phyloP scores from a whole-genome alignment of 495 filamentous ascomycete genomes.

The Penicillium mononematosum region DNA sequence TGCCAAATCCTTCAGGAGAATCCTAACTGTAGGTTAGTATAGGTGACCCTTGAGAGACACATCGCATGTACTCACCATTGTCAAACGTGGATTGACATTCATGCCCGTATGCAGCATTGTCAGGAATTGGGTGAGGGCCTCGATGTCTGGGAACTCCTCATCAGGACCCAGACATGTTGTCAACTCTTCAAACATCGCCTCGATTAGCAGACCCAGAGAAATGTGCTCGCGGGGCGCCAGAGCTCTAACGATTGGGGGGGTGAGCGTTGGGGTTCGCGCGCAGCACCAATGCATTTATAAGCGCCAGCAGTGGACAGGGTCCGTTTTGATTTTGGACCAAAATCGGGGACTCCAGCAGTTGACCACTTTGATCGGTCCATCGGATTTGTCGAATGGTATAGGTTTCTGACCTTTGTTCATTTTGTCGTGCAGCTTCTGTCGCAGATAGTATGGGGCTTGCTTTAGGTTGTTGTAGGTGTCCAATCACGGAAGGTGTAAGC shows the following conservation, averaged over 20 bases:
- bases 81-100: constrained; percentile 94
- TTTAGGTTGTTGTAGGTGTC: constrained; percentile 5
- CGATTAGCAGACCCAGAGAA: constrained; percentile 77
- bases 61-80: constrained; percentile 41
- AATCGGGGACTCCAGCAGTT: constrained; percentile 65
- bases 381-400: constrained; percentile 70
- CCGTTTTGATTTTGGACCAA: constrained; percentile 91
- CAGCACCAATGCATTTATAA: constrained; percentile 88
- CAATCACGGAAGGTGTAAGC: neutral
- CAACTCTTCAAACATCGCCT: constrained; percentile 87
- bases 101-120: constrained; percentile 91
- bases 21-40: constrained; percentile 35
- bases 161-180: constrained; percentile 60
- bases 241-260: constrained; percentile 70
- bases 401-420: constrained; percentile 56
- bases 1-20: constrained; percentile 55
- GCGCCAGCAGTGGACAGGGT: constrained; percentile 86
- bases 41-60: neutral
- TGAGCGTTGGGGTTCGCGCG: constrained; percentile 63
- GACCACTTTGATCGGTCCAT: constrained; percentile 51
- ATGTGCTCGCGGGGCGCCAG: constrained; percentile 81
- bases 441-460: constrained; percentile 26
- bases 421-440: constrained; percentile 38
- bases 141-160: constrained; percentile 75
- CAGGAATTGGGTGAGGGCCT: constrained; percentile 82